Evolutionary conservation across 176 grass and related monocot species (phyloP), one percentile per base, ranked within the genome.

Genomic region (Carex cristatella): DNA sequence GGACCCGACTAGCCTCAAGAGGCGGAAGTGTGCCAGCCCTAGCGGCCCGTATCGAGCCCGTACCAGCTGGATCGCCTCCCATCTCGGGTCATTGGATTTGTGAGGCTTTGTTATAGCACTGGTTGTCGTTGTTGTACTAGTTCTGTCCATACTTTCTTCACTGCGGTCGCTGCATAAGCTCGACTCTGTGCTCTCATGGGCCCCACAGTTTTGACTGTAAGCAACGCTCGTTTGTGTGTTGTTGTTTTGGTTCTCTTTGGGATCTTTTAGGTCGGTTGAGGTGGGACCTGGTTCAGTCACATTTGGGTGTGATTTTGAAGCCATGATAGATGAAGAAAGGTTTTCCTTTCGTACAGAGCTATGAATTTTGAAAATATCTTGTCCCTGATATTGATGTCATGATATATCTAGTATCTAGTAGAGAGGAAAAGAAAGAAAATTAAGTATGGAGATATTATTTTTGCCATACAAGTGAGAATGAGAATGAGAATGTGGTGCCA

Each of bases 61-160:
- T 69, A 90, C 61, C 2, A 57, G 80, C 85, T 94, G 88, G 66
- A 94, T 94, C 0, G 90, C 86, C 30, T 94, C 92, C 92, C 92
- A 94, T 85, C 86, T 90, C 28, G 88, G 86, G 81, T 94, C 92
- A 37, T 94, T 94, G 8, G 90, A 89, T 69, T 92, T 94, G 77
- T 94, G 92, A 74, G 92, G 92, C 59, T 92, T 94, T 86, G 88
- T 94, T 0, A 70, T 72, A 4, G 84, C 86, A 72, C 92, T 94
- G 86, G 86, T 88, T n/a, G 89, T 86, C 0, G 86, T 90, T 35
- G 89, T 86, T 79, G 53, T 79, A 32, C 74, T 58, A 68, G 86
- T 90, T 81, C 90, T 94, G 74, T 88, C 91, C 57, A 88, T 94
- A 86, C 92, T 94, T 30, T 94, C 92, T 65, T 94, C 92, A 18